Evolutionary conservation across 2,329 filamentous ascomycete genomes (phyloP), one percentile per base, ranked within the genome.

Genomic region (Verticillium klebahnii): DNA sequence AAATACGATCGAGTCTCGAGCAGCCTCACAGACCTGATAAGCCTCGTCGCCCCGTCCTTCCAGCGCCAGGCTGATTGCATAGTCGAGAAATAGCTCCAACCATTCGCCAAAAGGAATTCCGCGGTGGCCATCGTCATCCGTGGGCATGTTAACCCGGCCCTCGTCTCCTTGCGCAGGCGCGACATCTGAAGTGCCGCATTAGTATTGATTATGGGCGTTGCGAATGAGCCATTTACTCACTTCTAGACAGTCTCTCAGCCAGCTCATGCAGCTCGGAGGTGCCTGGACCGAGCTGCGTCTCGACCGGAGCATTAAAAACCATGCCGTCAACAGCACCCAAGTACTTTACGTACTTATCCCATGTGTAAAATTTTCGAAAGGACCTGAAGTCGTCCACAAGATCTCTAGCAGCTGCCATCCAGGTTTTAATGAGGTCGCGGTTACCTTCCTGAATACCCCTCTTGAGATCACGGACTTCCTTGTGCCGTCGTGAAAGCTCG

Each of bases 1-100:
- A 77, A 95, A 98, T 25, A 97, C 86, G 60, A 90, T 93, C 15
- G 92, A 92, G 70, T 92, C 88, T 57, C 88, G 83, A 1, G 91
- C 92, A 6, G 90, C 87, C 64, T 93, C 87, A 67, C 96, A 89
- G 8, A 92, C 86, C 58, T 89, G 86, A 72, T 97, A 97, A 58
- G 92, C 89, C 65, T 92, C 88, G 52, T 88, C 82, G 15, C 84
- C 80, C 57, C 89, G 85, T 37, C 88, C 88, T 23, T 82, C 78
- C 52, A 86, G 84, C 8, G 93, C 90, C 36, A 95, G 83, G 5
- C 89, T 82, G 57, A 97, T 82, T 3, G 93, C 90, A 71, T 96
- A 96, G 69, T 95, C 91, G 39, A 96, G 83, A 71, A 99, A 97
- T 1, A 97, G 82, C 67, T 96, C 91, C 3, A 97, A 83, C 95